Conservation (phyloP, 768 basidiomycete genomes). For the Suillus sp. region DNA sequence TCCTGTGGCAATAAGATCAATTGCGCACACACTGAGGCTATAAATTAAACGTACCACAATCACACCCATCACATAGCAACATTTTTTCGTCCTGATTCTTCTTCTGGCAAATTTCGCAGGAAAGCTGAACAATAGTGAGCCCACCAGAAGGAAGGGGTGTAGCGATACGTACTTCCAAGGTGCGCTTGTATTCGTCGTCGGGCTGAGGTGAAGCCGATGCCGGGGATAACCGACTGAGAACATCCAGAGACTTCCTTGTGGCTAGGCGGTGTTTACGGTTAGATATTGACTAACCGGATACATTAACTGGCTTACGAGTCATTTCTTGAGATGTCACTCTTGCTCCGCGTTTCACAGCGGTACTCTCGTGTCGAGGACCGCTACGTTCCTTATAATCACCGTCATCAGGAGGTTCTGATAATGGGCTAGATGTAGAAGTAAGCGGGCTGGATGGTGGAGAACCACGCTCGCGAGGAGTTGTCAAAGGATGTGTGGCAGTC, state of each 20-base stretch:
- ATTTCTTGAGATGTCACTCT: slow-evolving; percentile 54
- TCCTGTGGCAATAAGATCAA: slow-evolving; percentile 48
- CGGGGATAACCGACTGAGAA: slow-evolving; percentile 25
- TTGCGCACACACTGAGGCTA: slow-evolving; percentile 12
- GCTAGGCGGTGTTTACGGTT: slow-evolving; percentile 27
- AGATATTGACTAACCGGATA: background rate
- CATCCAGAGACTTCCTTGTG: slow-evolving; percentile 35
- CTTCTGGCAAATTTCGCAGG: slow-evolving; percentile 92
- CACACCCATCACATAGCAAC: slow-evolving; percentile 88
- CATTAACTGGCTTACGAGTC: slow-evolving; percentile 34
- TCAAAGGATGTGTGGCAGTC: slow-evolving; percentile 39
- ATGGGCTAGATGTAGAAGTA: slow-evolving; percentile 73
- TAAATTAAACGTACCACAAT: slow-evolving; percentile 56
- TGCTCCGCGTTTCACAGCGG: slow-evolving; percentile 53
- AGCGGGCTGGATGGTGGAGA: slow-evolving; percentile 75
- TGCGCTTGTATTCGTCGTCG: slow-evolving; percentile 44
- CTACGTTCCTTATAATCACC: slow-evolving; percentile 60
- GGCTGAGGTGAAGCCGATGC: slow-evolving; percentile 26
- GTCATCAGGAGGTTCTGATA: slow-evolving; percentile 83
- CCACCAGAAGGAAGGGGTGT: slow-evolving; percentile 21
- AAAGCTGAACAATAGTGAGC: slow-evolving; percentile 52
- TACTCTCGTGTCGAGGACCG: slow-evolving; percentile 40
- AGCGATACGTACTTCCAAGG: slow-evolving; percentile 51
- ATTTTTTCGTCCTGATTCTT: slow-evolving; percentile 90
- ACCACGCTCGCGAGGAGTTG: slow-evolving; percentile 44